Evolutionary conservation across 192 early-diverging fungal species (phyloP).

Genomic region (Backusella parvicylindrica): DNA sequence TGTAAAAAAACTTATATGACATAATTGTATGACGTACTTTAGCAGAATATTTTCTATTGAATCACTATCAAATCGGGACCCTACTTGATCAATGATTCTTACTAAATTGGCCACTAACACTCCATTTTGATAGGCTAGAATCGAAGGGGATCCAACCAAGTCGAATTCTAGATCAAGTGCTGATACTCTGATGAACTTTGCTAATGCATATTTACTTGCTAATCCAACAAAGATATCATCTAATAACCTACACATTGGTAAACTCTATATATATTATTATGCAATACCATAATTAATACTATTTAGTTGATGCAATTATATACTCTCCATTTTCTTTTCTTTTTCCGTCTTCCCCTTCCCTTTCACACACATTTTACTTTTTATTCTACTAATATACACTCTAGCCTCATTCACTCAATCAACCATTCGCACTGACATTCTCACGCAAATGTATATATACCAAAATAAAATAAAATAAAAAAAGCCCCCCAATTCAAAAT

Average conservation of each 20-base stretch:
- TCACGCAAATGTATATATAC: neutral
- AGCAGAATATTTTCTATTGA: conserved; percentile 50
- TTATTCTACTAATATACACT: neutral
- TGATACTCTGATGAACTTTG: conserved; percentile 50
- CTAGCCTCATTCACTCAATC: neutral
- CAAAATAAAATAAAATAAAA: too few species aligned
- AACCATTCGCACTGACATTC: neutral
- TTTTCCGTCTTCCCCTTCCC: neutral
- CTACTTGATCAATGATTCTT: conserved; percentile 45
- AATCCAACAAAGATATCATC: conserved; percentile 42
- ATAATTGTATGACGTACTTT: conserved; percentile 33
- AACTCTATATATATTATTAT: conserved; percentile 17
- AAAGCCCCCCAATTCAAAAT: conserved; percentile 11
- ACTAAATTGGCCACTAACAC: conserved; percentile 52
- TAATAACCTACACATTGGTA: conserved; percentile 35
- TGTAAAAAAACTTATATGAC: neutral
- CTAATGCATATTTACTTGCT: conserved; percentile 44
- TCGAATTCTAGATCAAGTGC: conserved; percentile 55
- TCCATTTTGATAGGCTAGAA: conserved; percentile 52
- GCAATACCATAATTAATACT: neutral
- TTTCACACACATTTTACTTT: neutral
- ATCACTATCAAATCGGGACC: conserved; percentile 32
- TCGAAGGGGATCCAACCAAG: conserved; percentile 50
- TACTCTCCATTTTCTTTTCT: neutral
- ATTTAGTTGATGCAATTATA: neutral